phyloP scores from a whole-genome alignment of 345 rosid species.

The Brassica nigra region DNA sequence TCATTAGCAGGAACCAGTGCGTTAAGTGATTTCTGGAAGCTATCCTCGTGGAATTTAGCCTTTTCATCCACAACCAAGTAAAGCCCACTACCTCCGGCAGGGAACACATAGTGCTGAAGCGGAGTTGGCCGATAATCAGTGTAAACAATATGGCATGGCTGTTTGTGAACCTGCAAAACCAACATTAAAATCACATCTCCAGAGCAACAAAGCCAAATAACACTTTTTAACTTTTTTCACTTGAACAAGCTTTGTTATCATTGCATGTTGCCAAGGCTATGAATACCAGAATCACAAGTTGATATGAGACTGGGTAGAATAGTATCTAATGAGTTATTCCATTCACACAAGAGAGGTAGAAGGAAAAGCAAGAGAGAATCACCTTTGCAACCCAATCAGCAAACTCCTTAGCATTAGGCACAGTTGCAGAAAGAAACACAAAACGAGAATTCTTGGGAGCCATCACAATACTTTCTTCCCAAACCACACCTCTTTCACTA shows the following conservation, averaged over 20 bases:
- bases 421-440: conserved; percentile 97
- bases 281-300: too few relatives aligned
- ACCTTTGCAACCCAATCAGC: conserved; percentile 99
- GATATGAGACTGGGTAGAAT: background rate
- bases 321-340: background rate
- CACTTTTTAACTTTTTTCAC: background rate
- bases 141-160: conserved; percentile 97
- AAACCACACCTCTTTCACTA: conserved; percentile 95
- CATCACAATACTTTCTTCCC: conserved; percentile 99
- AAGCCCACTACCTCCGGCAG: conserved; percentile 90
- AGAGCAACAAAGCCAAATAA: conserved; percentile 6
- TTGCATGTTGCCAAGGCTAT: too few relatives aligned
- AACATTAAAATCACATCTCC: conserved; percentile 5
- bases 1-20: conserved; percentile 78
- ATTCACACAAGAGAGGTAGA: background rate
- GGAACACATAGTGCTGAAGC: conserved; percentile 93
- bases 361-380: conserved; percentile 11
- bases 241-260: background rate
- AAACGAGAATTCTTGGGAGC: conserved; percentile 91
- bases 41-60: conserved; percentile 86
- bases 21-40: conserved; percentile 92
- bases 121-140: conserved; percentile 99
- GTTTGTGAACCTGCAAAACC: conserved; percentile 72
- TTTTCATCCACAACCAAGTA: conserved; percentile 94
- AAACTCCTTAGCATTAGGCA: conserved; percentile 98